Evolutionary conservation across 352 stramenopile species (phyloP).

Genomic region (Elongisporangium undulatum): DNA sequence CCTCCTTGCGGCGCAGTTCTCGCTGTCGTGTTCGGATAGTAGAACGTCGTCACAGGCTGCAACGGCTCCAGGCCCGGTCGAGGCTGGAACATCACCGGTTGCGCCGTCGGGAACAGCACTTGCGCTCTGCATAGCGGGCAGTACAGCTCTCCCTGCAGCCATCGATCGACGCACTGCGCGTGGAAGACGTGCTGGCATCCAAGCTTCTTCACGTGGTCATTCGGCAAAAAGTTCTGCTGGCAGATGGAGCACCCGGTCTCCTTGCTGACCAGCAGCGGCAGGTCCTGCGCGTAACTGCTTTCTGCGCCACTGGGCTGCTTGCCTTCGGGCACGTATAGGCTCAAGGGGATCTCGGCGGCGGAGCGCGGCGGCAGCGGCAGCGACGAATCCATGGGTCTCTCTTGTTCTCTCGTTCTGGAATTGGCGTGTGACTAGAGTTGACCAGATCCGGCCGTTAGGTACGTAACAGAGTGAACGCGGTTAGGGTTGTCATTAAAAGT

Average conservation of each 20-base stretch:
- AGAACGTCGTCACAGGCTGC: constrained; percentile 10
- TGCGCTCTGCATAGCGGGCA: constrained; percentile 61
- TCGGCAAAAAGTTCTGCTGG: constrained; percentile 18
- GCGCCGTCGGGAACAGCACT: constrained; percentile 46
- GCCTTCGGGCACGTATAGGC: constrained; percentile 12
- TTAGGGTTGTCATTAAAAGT: background rate
- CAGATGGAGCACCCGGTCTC: constrained; percentile 36
- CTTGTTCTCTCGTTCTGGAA: background rate
- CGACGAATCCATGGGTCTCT: constrained; percentile 16
- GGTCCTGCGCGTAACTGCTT: background rate
- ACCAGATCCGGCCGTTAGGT: background rate
- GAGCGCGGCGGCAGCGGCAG: constrained; percentile 19
- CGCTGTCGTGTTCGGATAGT: background rate
- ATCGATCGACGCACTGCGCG: constrained; percentile 46
- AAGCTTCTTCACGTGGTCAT: constrained; percentile 46
- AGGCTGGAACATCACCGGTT: constrained; percentile 6
- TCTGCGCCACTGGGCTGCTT: constrained; percentile 7
- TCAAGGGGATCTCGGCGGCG: constrained; percentile 21
- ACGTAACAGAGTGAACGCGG: background rate
- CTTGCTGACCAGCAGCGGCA: constrained; percentile 10
- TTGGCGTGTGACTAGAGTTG: background rate
- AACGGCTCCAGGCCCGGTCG: background rate
- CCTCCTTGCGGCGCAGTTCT: constrained; percentile 20
- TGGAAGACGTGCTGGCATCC: constrained; percentile 65
- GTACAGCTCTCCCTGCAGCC: constrained; percentile 30